Evolutionary conservation across 2,329 filamentous ascomycete species (phyloP), one percentile per base, ranked within the genome.

Genomic region (Colletotrichum graminicola): DNA sequence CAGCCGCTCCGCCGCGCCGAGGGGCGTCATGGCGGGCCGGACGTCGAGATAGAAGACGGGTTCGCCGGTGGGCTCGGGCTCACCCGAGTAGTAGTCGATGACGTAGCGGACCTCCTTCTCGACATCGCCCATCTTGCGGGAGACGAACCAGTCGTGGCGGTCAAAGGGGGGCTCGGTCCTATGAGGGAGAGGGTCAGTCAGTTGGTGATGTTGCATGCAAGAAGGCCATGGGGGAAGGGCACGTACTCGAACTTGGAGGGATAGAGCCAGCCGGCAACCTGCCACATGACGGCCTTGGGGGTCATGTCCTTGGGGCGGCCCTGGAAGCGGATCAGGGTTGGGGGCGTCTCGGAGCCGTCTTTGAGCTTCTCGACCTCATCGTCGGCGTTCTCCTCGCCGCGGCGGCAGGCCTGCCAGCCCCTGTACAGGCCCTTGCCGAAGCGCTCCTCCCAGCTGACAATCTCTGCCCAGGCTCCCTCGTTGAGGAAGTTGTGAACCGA

Each of bases 401-500:
- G 88, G 71, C 87, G 88, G 81, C 93, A 96, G 70, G 91, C 87
- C 74, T 90, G 86, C 90, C 92, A 95, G 51, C 93, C 94, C 57
- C 88, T 86, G 71, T 82, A 84, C 32, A 98, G 81, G 0, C 96
- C 96, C 43, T 87, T 87, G 26, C 89, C 86, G 79, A 98, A 99
- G 64, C 95, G 90, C 67, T 91, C 88, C 85, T 99, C 96, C 95
- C 95, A 98, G 52, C 92, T 93, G 75, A 96, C 88, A 78, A 99
- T 97, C 86, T 99, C 96, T 23, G 89, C 88, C 96, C 96, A 99
- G 10, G 96, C 96, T 74, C 96, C 96, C 81, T 99, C 96, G 80
- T 99, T 99, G 71, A 99, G 82, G 78, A 98, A 98, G 82, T 99
- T 99, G 86, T 99, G 96, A 14, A 98, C 94, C 0, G 94, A 93